phyloP scores from a whole-genome alignment of 1,284 basidiomycete species.

The Tilletia caries region DNA sequence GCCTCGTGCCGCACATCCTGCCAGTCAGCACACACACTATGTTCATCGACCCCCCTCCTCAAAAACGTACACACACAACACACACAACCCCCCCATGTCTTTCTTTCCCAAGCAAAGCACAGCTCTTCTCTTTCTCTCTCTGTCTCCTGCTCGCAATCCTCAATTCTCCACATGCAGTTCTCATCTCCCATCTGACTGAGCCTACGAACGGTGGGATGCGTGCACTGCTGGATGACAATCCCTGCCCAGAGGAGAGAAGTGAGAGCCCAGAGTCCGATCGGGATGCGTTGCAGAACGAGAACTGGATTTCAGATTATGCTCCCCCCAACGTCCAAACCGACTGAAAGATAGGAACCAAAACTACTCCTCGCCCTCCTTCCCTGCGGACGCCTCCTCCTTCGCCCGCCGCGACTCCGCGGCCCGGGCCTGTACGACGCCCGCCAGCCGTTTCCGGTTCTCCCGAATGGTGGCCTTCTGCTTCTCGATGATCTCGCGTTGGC shows the following conservation, averaged over 20 bases:
- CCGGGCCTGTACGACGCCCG: background rate
- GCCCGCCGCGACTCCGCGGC: background rate
- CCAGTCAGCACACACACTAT: background rate
- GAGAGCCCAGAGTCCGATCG: too few species aligned
- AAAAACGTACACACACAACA: background rate
- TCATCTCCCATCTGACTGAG: too few species aligned
- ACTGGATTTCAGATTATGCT: background rate
- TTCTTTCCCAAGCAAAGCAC: background rate
- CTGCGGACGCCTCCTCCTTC: background rate
- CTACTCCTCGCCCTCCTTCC: background rate
- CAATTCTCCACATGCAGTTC: too few species aligned
- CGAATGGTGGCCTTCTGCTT: constrained; percentile 49
- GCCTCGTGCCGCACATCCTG: too few species aligned
- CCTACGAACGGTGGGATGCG: too few species aligned
- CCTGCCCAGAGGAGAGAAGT: too few species aligned
- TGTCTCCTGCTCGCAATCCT: constrained; percentile 5
- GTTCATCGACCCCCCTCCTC: background rate
- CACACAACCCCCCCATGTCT: background rate
- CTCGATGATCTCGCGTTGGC: constrained; percentile 38
- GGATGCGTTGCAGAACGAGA: too few species aligned
- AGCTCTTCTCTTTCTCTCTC: background rate
- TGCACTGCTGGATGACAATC: too few species aligned
- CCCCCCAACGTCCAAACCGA: background rate
- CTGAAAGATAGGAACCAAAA: too few species aligned
- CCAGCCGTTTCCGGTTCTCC: constrained; percentile 29